These are phyloP conservation scores for Tritrichomonas musculus DNA, from an alignment of 208 protist genomes.

Conservation along the genomic window DNA sequence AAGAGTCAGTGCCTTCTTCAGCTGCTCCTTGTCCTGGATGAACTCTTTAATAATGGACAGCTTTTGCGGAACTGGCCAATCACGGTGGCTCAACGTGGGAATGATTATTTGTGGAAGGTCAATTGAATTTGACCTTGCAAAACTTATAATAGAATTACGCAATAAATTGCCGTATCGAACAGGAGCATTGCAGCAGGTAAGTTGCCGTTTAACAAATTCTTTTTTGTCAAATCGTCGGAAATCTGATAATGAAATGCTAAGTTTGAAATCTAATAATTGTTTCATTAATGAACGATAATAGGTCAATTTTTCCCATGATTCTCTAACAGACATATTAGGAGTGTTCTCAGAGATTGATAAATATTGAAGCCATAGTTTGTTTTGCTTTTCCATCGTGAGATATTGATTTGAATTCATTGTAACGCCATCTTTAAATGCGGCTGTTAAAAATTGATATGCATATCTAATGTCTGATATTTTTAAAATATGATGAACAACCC, in stretches of 20 bases:
- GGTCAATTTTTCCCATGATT: neutral
- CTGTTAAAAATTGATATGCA: neutral
- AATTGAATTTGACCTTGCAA: neutral
- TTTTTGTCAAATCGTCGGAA: neutral
- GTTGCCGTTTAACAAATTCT: neutral
- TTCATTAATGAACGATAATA: neutral
- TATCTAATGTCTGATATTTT: slow-evolving; percentile 17
- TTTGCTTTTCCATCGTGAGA: too few species aligned
- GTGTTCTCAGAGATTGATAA: neutral
- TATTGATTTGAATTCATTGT: neutral
- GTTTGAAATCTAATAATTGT: neutral
- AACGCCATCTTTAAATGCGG: neutral
- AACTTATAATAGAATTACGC: neutral
- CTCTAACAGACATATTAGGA: neutral
- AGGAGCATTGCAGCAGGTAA: neutral
- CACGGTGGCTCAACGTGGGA: neutral
- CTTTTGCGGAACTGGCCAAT: neutral
- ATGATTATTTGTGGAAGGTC: neutral
- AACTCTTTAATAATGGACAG: neutral
- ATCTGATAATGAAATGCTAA: neutral
- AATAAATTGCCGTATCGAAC: neutral
- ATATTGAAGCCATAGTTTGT: neutral
- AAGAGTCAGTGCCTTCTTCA: neutral
- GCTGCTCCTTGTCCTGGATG: neutral
- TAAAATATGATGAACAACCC: neutral